These are phyloP conservation scores for Microbotryum intermedium DNA, from an alignment of 1,284 basidiomycete genomes.

Conservation along the genomic window DNA sequence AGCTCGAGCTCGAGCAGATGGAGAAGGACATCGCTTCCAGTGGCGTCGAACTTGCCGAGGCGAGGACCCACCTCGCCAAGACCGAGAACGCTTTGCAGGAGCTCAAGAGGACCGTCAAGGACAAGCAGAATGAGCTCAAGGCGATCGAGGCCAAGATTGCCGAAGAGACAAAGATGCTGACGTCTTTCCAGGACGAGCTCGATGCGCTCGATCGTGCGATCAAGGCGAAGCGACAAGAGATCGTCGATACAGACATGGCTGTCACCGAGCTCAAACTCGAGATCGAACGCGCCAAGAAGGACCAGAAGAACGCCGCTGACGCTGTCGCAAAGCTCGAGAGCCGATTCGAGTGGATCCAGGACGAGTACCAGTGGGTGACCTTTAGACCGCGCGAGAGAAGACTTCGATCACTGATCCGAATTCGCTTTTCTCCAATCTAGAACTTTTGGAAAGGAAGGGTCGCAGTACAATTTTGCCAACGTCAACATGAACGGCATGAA, in stretches of 20 bases:
- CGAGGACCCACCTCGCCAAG: slow-evolving; percentile 51
- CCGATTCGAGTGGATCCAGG: slow-evolving; percentile 76
- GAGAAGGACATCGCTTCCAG: slow-evolving; percentile 62
- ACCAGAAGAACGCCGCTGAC: slow-evolving; percentile 39
- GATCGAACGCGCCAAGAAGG: slow-evolving; percentile 45
- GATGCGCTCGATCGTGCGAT: slow-evolving; percentile 70
- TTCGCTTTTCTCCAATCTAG: slow-evolving; percentile 28
- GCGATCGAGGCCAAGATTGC: slow-evolving; percentile 61
- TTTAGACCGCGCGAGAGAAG: not conserved
- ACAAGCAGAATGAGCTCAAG: slow-evolving; percentile 31
- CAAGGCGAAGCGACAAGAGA: slow-evolving; percentile 68
- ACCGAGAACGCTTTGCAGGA: slow-evolving; percentile 58
- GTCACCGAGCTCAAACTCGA: slow-evolving; percentile 54
- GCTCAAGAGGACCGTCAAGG: slow-evolving; percentile 50
- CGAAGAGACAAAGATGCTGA: slow-evolving; percentile 75
- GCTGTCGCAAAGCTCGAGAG: slow-evolving; percentile 55
- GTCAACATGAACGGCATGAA: slow-evolving; percentile 59
- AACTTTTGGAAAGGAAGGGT: slow-evolving; percentile 70
- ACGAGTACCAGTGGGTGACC: slow-evolving; percentile 66
- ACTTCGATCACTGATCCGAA: not conserved
- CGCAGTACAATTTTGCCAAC: slow-evolving; percentile 73
- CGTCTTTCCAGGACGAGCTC: slow-evolving; percentile 79
- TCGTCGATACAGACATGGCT: slow-evolving; percentile 61
- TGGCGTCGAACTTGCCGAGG: slow-evolving; percentile 55
- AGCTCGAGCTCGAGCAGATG: slow-evolving; percentile 81